Conservation (phyloP, 192 early-diverging fungal genomes). For the Coemansia sp. region DNA sequence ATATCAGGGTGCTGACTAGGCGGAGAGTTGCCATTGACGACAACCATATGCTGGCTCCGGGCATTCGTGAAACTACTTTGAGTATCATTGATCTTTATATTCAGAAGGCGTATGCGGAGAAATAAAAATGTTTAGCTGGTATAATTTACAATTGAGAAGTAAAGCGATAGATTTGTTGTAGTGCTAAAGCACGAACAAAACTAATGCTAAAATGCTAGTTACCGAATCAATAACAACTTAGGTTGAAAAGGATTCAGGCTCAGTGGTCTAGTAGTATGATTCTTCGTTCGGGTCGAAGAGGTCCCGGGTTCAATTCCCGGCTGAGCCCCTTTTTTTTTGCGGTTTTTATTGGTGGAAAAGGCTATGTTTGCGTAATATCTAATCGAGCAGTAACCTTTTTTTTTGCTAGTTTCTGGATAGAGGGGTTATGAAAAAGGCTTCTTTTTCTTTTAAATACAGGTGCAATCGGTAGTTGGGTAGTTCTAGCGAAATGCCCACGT, state of each 20-base stretch:
- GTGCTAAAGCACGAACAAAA: too few species aligned
- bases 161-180: too few species aligned
- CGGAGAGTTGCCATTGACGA: slow-evolving; percentile 11
- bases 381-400: neutral
- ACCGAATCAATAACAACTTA: neutral
- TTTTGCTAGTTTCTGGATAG: neutral
- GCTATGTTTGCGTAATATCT: neutral
- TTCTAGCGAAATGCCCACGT: neutral
- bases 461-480: neutral
- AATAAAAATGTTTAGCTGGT: neutral
- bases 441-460: too few species aligned
- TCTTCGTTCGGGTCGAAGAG: slow-evolving; percentile 55
- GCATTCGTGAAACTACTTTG: slow-evolving; percentile 17
- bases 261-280: slow-evolving; percentile 55
- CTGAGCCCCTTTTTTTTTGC: slow-evolving; percentile 22
- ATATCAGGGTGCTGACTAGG: slow-evolving; percentile 8
- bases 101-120: neutral
- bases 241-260: slow-evolving; percentile 13
- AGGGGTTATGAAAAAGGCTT: too few species aligned
- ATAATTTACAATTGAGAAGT: too few species aligned
- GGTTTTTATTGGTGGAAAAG: slow-evolving; percentile 2
- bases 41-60: slow-evolving; percentile 6
- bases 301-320: slow-evolving; percentile 56
- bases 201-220: too few species aligned
- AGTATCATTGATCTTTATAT: slow-evolving; percentile 19